Percentiles rank a stretch among this genome's conserved stretches.
Evolutionary conservation across 331 rosid species (phyloP).

Genomic region (Cydonia oblonga): DNA sequence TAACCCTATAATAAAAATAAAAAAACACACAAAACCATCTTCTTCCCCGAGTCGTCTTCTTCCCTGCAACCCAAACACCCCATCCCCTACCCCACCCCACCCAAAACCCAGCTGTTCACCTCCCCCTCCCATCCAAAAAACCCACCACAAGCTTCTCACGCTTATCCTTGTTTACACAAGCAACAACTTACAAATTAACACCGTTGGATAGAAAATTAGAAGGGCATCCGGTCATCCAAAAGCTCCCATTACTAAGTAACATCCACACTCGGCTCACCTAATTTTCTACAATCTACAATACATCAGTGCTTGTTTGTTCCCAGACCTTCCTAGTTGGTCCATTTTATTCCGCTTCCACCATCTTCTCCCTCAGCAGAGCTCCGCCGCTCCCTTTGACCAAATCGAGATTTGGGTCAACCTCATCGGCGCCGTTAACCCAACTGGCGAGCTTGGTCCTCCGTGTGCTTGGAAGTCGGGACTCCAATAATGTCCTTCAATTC

Average conservation of each 20-base stretch:
- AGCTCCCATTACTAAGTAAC: too few relatives aligned
- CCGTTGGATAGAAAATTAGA: not conserved
- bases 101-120: too few relatives aligned
- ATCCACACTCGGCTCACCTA: too few relatives aligned
- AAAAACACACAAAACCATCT: too few relatives aligned
- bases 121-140: too few relatives aligned
- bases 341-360: not conserved
- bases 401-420: slow-evolving; percentile 55
- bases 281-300: not conserved
- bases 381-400: slow-evolving; percentile 22
- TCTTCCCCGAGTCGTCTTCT: too few relatives aligned
- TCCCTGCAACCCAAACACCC: too few relatives aligned
- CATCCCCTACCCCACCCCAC: too few relatives aligned
- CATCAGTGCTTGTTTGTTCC: not conserved
- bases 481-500: slow-evolving; percentile 51
- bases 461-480: slow-evolving; percentile 67
- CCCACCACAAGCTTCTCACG: too few relatives aligned
- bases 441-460: slow-evolving; percentile 69
- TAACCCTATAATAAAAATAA: too few relatives aligned
- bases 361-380: too few relatives aligned
- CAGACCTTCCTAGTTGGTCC: too few relatives aligned
- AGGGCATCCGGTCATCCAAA: not conserved
- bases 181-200: not conserved
- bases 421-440: slow-evolving; percentile 53
- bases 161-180: not conserved